phyloP scores from a whole-genome alignment of 495 filamentous ascomycete genomes.

The Cladorrhinum samala region DNA sequence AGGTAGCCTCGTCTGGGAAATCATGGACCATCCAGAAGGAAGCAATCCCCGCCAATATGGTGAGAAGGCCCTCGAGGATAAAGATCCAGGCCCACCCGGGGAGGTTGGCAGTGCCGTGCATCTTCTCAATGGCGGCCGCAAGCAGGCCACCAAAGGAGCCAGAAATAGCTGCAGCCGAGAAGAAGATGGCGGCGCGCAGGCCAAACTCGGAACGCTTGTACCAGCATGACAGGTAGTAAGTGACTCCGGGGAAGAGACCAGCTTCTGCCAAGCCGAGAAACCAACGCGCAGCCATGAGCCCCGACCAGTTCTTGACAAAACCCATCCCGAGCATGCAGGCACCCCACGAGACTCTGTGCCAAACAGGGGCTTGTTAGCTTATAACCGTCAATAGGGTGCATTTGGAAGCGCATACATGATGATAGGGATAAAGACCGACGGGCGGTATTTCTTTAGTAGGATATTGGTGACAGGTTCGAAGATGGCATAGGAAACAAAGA shows the following conservation, averaged over 20 bases:
- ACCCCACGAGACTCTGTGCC: constrained; percentile 59
- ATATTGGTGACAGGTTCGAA: constrained; percentile 88
- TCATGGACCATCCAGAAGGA: constrained; percentile 87
- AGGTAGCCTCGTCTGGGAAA: constrained; percentile 77
- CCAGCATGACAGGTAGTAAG: constrained; percentile 84
- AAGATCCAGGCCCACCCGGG: constrained; percentile 85
- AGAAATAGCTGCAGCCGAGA: constrained; percentile 76
- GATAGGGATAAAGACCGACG: constrained; percentile 53
- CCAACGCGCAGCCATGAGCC: constrained; percentile 76
- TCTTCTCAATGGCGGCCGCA: constrained; percentile 68
- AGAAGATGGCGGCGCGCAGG: constrained; percentile 71
- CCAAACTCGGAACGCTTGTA: constrained; percentile 80
- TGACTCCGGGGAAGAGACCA: constrained; percentile 80
- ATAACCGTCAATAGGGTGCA: not conserved
- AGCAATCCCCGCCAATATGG: constrained; percentile 62
- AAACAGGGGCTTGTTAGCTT: constrained; percentile 14
- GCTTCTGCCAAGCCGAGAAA: constrained; percentile 83
- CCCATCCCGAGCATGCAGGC: constrained; percentile 81
- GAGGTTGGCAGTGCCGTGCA: constrained; percentile 63
- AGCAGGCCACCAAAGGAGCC: constrained; percentile 84
- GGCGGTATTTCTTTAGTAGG: constrained; percentile 66
- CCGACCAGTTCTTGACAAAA: constrained; percentile 67
- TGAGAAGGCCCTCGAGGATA: constrained; percentile 69
- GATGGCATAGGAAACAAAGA: constrained; percentile 86
- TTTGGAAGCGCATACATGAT: constrained; percentile 47